phyloP scores from a whole-genome alignment of 2,329 filamentous ascomycete genomes.

The Pyricularia sp. region DNA sequence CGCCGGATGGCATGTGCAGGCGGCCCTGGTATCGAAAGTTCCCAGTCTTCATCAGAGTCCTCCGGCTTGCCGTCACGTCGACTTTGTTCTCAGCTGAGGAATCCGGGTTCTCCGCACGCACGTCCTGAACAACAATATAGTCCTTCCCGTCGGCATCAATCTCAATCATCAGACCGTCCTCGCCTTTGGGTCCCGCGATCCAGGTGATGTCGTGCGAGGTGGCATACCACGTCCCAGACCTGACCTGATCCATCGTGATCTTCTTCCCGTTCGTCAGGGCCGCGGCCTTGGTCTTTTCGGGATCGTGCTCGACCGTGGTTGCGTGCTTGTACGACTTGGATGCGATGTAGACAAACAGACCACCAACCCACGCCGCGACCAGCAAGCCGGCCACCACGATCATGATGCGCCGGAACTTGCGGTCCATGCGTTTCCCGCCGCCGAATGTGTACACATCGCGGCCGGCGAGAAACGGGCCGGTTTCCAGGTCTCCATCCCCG shows the following conservation, averaged over 20 bases:
- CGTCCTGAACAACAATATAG: constrained; percentile 80
- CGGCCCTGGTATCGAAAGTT: constrained; percentile 51
- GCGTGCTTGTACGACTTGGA: constrained; percentile 57
- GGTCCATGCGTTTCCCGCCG: constrained; percentile 51
- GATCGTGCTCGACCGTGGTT: constrained; percentile 56
- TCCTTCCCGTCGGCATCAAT: constrained; percentile 53
- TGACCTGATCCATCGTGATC: constrained; percentile 63
- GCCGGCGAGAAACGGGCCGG: constrained; percentile 40
- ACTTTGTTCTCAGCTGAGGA: background rate
- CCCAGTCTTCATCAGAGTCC: constrained; percentile 64
- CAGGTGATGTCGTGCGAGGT: constrained; percentile 59
- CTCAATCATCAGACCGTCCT: constrained; percentile 81
- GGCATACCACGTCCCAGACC: constrained; percentile 56
- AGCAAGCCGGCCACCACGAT: constrained; percentile 53
- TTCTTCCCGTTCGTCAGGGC: constrained; percentile 58
- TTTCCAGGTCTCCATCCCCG: constrained; percentile 32
- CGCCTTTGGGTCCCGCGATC: constrained; percentile 64
- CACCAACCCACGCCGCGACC: constrained; percentile 58
- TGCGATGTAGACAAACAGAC: constrained; percentile 57
- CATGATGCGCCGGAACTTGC: constrained; percentile 51
- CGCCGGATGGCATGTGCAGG: constrained; percentile 46
- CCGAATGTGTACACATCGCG: constrained; percentile 20
- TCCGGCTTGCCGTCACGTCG: constrained; percentile 36
- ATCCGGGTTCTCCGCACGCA: constrained; percentile 46
- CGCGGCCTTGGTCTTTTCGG: constrained; percentile 43